Conservation (phyloP, 139 green algal genomes). For the Coelastrella sp. region DNA sequence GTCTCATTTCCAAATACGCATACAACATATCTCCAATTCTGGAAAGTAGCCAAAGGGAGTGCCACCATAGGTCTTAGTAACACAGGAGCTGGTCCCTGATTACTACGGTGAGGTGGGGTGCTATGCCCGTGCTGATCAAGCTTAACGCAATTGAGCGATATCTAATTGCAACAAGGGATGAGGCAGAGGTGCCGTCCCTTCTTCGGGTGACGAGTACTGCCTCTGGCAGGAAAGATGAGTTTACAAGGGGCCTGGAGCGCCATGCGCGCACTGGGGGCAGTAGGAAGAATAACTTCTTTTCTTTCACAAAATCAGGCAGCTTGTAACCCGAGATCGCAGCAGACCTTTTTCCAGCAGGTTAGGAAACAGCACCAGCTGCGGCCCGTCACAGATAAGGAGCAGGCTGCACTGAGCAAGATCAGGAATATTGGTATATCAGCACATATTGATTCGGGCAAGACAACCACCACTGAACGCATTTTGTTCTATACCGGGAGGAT, state of each 20-base stretch:
- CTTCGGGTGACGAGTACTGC: background rate
- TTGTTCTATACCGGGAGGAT: slow-evolving; percentile 99
- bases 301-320: background rate
- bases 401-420: slow-evolving; percentile 62
- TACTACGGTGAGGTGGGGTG: background rate
- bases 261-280: background rate
- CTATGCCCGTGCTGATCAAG: no score
- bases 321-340: slow-evolving; percentile 17
- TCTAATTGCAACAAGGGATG: background rate
- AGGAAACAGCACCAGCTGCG: slow-evolving; percentile 1
- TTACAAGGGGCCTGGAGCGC: slow-evolving; percentile 9
- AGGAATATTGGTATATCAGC: slow-evolving; percentile 98
- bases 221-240: background rate
- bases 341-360: background rate
- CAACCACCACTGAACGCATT: slow-evolving; percentile 98
- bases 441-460: slow-evolving; percentile 99
- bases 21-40: no score
- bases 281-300: no score
- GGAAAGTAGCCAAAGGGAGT: no score
- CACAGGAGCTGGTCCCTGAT: no score
- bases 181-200: background rate
- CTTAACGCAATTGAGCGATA: background rate
- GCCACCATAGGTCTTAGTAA: no score
- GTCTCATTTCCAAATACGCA: no score
- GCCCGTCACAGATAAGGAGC: slow-evolving; percentile 55